These are phyloP conservation scores for Wickerhamomyces hampshirensis DNA, from an alignment of 805 yeast genomes.

Conservation along the genomic window DNA sequence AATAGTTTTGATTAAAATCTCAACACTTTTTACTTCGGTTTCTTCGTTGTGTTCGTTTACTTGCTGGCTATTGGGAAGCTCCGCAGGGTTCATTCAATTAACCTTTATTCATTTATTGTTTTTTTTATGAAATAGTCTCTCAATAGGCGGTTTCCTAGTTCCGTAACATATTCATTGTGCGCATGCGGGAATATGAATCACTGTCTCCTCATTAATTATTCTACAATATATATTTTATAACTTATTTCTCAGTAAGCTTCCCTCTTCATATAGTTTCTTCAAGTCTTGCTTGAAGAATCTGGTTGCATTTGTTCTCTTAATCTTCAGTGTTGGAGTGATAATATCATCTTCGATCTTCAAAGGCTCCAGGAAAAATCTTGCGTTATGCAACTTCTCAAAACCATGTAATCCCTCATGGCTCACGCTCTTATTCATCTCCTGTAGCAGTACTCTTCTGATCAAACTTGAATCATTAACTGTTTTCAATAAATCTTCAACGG, in stretches of 20 bases:
- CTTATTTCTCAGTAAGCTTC: constrained; percentile 25
- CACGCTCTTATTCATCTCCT: constrained; percentile 6
- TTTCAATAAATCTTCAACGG: constrained; percentile 1
- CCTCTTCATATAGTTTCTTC: constrained; percentile 45
- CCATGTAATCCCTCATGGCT: constrained; percentile 8
- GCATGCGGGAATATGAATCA: too few species aligned
- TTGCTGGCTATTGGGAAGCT: too few species aligned
- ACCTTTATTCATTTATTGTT: too few species aligned
- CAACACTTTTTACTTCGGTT: too few species aligned
- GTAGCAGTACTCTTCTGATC: constrained; percentile 3
- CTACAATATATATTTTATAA: too few species aligned
- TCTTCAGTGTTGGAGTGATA: constrained; percentile 61
- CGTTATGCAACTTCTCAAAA: constrained; percentile 57
- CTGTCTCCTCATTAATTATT: too few species aligned
- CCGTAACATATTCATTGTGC: too few species aligned
- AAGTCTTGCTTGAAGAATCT: constrained; percentile 37
- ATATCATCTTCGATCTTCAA: constrained; percentile 52
- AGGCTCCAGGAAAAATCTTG: constrained; percentile 51
- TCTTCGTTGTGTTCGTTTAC: too few species aligned
- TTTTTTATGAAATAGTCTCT: too few species aligned
- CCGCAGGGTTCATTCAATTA: too few species aligned
- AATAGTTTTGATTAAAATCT: too few species aligned
- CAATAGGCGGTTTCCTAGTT: too few species aligned
- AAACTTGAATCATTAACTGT: constrained; percentile 1
- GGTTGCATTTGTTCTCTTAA: constrained; percentile 45